phyloP scores from a whole-genome alignment of 805 yeast species.

The Kurtzmaniella cleridarum region DNA sequence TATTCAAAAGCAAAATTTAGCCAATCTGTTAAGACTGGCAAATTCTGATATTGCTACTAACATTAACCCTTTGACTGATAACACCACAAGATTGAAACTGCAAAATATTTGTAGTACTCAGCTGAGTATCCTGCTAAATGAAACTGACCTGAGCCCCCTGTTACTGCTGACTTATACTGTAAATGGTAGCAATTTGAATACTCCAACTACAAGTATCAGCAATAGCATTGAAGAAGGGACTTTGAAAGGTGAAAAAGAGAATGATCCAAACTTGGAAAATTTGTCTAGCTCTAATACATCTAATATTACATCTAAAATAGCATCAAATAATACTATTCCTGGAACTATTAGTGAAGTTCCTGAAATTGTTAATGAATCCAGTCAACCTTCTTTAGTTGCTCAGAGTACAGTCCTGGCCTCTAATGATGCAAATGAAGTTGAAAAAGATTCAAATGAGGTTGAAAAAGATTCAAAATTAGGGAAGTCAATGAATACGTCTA shows the following conservation, averaged over 20 bases:
- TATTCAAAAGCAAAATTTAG: constrained; percentile 14
- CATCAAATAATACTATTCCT: too few species aligned
- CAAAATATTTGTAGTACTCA: constrained; percentile 3
- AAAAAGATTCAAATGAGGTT: too few species aligned
- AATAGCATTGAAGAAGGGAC: constrained; percentile 5
- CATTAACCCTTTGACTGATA: constrained; percentile 6
- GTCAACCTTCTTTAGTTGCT: too few species aligned
- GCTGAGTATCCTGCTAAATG: not conserved
- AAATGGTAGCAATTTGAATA: constrained; percentile 19
- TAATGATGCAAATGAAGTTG: too few species aligned
- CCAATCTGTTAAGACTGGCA: constrained; percentile 16
- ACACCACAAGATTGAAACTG: constrained; percentile 1
- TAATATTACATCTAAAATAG: too few species aligned
- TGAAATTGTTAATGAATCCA: too few species aligned
- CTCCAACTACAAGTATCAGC: constrained; percentile 28
- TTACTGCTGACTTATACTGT: constrained; percentile 18
- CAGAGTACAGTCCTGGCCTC: too few species aligned
- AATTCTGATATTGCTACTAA: constrained; percentile 23
- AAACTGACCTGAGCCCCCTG: constrained; percentile 12
- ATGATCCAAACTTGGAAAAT: too few species aligned
- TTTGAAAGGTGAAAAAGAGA: not conserved
- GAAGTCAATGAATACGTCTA: too few species aligned
- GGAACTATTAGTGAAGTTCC: too few species aligned
- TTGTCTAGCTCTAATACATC: too few species aligned
- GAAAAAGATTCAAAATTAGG: too few species aligned